Evolutionary conservation across 768 basidiomycete genomes (phyloP).

Genomic region (Neoboletus brunneissimus): DNA sequence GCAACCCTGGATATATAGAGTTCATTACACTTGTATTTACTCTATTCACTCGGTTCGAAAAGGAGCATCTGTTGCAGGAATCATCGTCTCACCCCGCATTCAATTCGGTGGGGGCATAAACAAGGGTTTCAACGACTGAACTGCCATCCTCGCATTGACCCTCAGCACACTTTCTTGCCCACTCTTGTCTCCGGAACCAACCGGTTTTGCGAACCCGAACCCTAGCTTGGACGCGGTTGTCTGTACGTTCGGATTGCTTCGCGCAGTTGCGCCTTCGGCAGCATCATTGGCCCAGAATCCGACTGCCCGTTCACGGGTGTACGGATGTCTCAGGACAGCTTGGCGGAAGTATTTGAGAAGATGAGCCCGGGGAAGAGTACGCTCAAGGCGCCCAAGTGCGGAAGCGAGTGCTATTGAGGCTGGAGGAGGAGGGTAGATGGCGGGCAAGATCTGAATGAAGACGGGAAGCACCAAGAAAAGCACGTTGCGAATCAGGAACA

Average conservation of each 20-base stretch:
- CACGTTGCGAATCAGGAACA: constrained; percentile 51
- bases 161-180: constrained; percentile 26
- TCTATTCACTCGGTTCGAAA: neutral
- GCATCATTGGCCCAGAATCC: constrained; percentile 60
- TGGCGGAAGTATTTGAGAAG: constrained; percentile 56
- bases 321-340: constrained; percentile 53
- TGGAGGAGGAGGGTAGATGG: constrained; percentile 28
- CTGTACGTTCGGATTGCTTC: constrained; percentile 47
- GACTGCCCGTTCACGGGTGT: constrained; percentile 43
- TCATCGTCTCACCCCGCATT: neutral
- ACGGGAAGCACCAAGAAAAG: constrained; percentile 60
- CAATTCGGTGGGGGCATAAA: constrained; percentile 23
- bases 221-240: constrained; percentile 46
- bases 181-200: constrained; percentile 2
- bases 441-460: constrained; percentile 43
- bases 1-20: neutral
- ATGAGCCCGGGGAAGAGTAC: constrained; percentile 45
- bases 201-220: constrained; percentile 33
- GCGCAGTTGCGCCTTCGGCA: constrained; percentile 48
- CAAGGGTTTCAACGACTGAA: constrained; percentile 27
- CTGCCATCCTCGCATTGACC: constrained; percentile 23
- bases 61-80: neutral
- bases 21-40: neutral
- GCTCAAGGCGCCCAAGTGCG: constrained; percentile 33
- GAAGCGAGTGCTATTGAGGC: constrained; percentile 27